Conservation (phyloP, 2,329 filamentous ascomycete genomes). For the Knufia fluminis region DNA sequence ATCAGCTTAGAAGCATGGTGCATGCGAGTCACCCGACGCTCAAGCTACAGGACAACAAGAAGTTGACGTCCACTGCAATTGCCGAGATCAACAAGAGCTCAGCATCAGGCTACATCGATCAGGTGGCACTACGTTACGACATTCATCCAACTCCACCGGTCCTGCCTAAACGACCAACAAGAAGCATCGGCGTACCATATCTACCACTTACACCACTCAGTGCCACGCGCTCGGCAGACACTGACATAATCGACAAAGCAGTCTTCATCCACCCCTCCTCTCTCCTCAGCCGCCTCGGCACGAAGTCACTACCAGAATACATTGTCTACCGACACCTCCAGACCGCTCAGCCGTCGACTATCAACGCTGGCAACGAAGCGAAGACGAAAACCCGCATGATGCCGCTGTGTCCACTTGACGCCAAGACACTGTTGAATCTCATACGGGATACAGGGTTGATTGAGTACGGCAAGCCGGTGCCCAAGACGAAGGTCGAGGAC, state of each 20-base stretch:
- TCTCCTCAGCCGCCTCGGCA: slow-evolving; percentile 59
- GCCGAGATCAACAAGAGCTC: slow-evolving; percentile 82
- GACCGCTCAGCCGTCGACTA: slow-evolving; percentile 47
- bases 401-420: slow-evolving; percentile 69
- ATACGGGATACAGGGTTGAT: slow-evolving; percentile 79
- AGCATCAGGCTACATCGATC: slow-evolving; percentile 86
- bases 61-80: slow-evolving; percentile 59
- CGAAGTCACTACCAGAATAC: slow-evolving; percentile 72
- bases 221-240: not conserved
- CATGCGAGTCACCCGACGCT: slow-evolving; percentile 49
- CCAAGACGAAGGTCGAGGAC: slow-evolving; percentile 65
- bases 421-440: slow-evolving; percentile 64
- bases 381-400: slow-evolving; percentile 74
- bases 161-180: slow-evolving; percentile 57
- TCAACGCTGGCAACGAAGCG: slow-evolving; percentile 34
- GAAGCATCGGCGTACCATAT: slow-evolving; percentile 90
- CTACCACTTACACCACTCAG: slow-evolving; percentile 63
- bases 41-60: slow-evolving; percentile 47
- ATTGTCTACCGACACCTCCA: slow-evolving; percentile 83
- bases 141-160: slow-evolving; percentile 65
- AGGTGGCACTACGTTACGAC: slow-evolving; percentile 86
- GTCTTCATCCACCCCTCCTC: slow-evolving; percentile 87
- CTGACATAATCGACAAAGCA: slow-evolving; percentile 49
- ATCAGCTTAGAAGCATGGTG: slow-evolving; percentile 74
- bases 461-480: slow-evolving; percentile 81